Evolutionary conservation across 352 stramenopile species (phyloP).

Genomic region (Pythium rhizo-oryzae): DNA sequence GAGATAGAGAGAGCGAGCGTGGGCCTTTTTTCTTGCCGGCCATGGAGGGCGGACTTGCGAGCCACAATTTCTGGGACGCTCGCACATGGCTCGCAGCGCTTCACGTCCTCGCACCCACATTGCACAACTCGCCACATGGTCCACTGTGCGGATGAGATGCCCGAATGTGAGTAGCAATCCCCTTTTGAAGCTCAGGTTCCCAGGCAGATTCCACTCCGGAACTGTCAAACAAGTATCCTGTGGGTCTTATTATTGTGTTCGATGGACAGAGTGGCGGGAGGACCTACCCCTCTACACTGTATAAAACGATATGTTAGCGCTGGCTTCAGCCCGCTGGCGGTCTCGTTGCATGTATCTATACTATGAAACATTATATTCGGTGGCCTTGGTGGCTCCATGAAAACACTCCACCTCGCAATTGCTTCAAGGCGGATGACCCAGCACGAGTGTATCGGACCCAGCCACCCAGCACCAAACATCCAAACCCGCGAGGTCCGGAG

Average conservation of each 20-base stretch:
- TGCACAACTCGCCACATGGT: conserved; percentile 21
- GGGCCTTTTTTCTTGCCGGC: conserved; percentile 21
- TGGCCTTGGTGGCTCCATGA: not conserved
- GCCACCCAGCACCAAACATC: too few species aligned
- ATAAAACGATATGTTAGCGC: not conserved
- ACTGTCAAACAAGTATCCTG: not conserved
- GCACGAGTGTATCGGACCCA: too few species aligned
- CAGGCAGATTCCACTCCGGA: not conserved
- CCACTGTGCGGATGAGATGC: not conserved
- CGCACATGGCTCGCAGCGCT: conserved; percentile 15
- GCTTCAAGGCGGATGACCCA: too few species aligned
- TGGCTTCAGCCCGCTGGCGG: not conserved
- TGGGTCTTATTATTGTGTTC: not conserved
- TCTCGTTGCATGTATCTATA: not conserved
- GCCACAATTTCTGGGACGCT: conserved; percentile 22
- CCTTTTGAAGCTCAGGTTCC: too few species aligned
- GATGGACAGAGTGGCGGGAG: not conserved
- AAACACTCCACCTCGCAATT: not conserved
- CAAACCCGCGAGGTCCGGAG: too few species aligned
- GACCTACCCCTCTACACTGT: not conserved
- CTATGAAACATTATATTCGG: not conserved
- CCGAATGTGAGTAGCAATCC: conserved; percentile 1
- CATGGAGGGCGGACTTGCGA: conserved; percentile 13
- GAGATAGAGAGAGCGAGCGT: conserved; percentile 16
- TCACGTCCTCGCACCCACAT: conserved; percentile 30